These are phyloP conservation scores for Fusarium sp. DNA, from an alignment of 2,329 filamentous ascomycete genomes.

Conservation along the genomic window DNA sequence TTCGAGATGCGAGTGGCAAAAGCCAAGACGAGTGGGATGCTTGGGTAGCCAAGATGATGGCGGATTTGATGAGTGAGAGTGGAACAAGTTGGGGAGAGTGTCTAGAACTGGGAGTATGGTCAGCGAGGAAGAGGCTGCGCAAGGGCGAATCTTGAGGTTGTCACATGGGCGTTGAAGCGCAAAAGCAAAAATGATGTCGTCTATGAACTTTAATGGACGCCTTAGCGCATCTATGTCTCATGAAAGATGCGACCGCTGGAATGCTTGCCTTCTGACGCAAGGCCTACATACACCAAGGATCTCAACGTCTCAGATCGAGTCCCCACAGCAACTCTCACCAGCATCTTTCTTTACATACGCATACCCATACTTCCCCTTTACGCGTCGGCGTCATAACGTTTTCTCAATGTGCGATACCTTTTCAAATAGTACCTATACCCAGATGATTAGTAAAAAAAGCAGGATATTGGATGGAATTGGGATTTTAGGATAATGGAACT, in stretches of 20 bases:
- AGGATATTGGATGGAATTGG: slow-evolving; percentile 19
- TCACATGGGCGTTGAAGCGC: slow-evolving; percentile 10
- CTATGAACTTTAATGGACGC: slow-evolving; percentile 18
- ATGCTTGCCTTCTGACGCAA: slow-evolving; percentile 10
- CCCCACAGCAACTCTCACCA: slow-evolving; percentile 8
- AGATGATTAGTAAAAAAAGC: slow-evolving; percentile 43
- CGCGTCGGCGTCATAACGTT: slow-evolving; percentile 74
- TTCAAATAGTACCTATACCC: slow-evolving; percentile 75
- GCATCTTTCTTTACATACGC: slow-evolving; percentile 15
- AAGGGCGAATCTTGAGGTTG: slow-evolving; percentile 10
- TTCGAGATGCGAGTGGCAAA: slow-evolving; percentile 86
- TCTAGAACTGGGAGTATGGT: slow-evolving; percentile 88
- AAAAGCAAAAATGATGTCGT: slow-evolving; percentile 32
- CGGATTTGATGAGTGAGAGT: slow-evolving; percentile 81
- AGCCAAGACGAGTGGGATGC: slow-evolving; percentile 92
- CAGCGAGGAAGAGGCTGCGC: slow-evolving; percentile 75
- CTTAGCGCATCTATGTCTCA: slow-evolving; percentile 27
- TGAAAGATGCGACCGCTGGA: slow-evolving; percentile 20
- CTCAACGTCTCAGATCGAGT: slow-evolving; percentile 9
- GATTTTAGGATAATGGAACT: slow-evolving; percentile 24
- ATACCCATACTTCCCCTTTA: slow-evolving; percentile 40
- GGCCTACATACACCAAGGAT: not conserved
- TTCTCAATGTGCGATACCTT: slow-evolving; percentile 85
- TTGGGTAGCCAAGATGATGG: slow-evolving; percentile 90
- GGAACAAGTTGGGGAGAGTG: slow-evolving; percentile 88